Evolutionary conservation across 2,329 filamentous ascomycete species (phyloP).

Genomic region (Monilinia polystroma): DNA sequence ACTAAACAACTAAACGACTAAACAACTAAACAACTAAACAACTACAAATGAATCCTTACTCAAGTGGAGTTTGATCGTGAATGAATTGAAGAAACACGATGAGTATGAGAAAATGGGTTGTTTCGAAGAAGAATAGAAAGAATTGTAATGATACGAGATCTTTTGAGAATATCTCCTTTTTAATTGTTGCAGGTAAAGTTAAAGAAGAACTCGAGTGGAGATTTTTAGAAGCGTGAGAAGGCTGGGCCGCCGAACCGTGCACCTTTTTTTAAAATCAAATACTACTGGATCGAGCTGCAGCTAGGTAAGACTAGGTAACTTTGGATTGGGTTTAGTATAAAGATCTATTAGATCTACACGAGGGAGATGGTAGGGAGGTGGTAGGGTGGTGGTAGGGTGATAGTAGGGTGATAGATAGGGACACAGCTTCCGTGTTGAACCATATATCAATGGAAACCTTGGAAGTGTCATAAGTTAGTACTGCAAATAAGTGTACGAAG

Average conservation of each 20-base stretch:
- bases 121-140: neutral
- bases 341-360: slow-evolving; percentile 26
- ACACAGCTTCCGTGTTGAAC: too few relatives aligned
- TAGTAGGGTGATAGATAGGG: too few relatives aligned
- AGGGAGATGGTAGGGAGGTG: neutral
- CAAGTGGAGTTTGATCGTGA: neutral
- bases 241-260: slow-evolving; percentile 32
- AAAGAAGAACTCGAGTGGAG: slow-evolving; percentile 13
- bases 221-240: slow-evolving; percentile 21
- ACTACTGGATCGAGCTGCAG: too few relatives aligned
- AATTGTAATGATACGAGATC: slow-evolving; percentile 1
- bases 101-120: neutral
- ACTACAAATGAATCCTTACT: neutral
- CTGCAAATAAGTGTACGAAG: too few relatives aligned
- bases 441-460: too few relatives aligned
- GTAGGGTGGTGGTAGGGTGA: too few relatives aligned
- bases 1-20: too few relatives aligned
- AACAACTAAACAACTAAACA: too few relatives aligned
- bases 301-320: slow-evolving; percentile 20
- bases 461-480: too few relatives aligned
- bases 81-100: slow-evolving; percentile 1
- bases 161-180: slow-evolving; percentile 19
- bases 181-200: slow-evolving; percentile 25
- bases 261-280: slow-evolving; percentile 8
- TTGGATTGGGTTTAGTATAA: slow-evolving; percentile 24